phyloP scores from a whole-genome alignment of 2,329 filamentous ascomycete species.

The Penicillium psychrosexuale region DNA sequence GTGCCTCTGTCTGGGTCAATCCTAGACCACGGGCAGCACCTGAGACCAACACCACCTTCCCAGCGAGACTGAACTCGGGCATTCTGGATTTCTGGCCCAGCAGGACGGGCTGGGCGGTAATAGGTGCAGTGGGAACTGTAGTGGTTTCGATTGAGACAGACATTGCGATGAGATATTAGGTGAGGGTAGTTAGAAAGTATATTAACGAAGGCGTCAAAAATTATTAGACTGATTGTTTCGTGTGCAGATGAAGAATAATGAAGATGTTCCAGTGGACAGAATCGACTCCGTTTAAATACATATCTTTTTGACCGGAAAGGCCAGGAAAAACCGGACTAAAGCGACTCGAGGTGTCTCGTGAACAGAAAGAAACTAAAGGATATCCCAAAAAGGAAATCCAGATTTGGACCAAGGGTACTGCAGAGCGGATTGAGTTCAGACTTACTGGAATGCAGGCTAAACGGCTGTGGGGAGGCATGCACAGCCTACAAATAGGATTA shows the following conservation, averaged over 20 bases:
- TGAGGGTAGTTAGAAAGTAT: conserved; percentile 4
- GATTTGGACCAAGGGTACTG: not conserved
- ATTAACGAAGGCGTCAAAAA: not conserved
- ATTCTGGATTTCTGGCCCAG: conserved; percentile 45
- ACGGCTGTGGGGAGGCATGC: conserved; percentile 4
- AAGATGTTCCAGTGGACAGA: not conserved
- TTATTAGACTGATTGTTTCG: not conserved
- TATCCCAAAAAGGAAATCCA: conserved; percentile 7
- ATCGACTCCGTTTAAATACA: conserved; percentile 3
- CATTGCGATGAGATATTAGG: conserved; percentile 20
- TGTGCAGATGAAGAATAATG: not conserved
- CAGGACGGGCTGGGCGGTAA: conserved; percentile 26
- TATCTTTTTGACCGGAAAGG: not conserved
- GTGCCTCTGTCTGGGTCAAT: conserved; percentile 68
- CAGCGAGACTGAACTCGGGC: conserved; percentile 71
- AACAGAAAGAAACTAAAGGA: conserved; percentile 1
- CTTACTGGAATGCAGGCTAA: conserved; percentile 1
- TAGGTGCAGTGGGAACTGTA: conserved; percentile 25
- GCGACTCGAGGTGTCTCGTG: conserved; percentile 4
- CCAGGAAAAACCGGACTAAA: not conserved
- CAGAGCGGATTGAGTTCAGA: not conserved
- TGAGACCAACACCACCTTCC: conserved; percentile 68
- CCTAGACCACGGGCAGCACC: conserved; percentile 70
- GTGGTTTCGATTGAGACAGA: conserved; percentile 36
- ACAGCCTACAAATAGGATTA: not conserved